Conservation (phyloP, 2,329 filamentous ascomycete genomes). For the Ceratocystis huliohia region DNA sequence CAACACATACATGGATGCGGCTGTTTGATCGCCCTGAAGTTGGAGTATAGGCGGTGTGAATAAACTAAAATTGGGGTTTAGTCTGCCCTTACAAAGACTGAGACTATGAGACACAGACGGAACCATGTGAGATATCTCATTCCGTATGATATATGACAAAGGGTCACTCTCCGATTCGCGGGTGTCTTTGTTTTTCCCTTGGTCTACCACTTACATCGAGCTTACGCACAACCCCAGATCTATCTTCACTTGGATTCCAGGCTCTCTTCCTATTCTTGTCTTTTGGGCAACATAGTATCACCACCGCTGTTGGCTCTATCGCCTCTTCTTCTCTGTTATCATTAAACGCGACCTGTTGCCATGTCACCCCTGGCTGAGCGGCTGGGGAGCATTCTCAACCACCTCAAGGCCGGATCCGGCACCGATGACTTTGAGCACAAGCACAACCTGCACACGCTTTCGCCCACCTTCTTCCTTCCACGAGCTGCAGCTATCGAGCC, state of each 20-base stretch:
- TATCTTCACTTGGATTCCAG: neutral
- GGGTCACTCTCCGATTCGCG: neutral
- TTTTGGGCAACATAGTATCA: neutral
- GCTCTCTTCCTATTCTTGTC: neutral
- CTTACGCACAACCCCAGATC: neutral
- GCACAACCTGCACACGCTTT: constrained; percentile 61
- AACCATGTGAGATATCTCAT: neutral
- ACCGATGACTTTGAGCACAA: constrained; percentile 30
- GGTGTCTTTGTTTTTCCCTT: neutral
- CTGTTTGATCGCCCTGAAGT: neutral
- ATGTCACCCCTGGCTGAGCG: constrained; percentile 47
- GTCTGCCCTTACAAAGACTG: neutral
- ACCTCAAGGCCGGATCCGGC: constrained; percentile 29
- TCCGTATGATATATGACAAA: neutral
- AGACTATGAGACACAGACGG: neutral
- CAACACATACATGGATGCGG: neutral
- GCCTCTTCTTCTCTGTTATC: too few species aligned
- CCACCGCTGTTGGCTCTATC: neutral
- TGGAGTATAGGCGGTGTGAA: neutral
- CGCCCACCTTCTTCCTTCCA: constrained; percentile 75
- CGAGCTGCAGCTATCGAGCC: constrained; percentile 83
- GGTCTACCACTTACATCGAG: neutral
- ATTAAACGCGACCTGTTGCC: neutral
- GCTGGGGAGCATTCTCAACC: constrained; percentile 44
- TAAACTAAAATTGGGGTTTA: neutral